Base-by-base conservation (phyloP, 2,329 filamentous ascomycete species). In the Aureobasidium mangrovei region DNA sequence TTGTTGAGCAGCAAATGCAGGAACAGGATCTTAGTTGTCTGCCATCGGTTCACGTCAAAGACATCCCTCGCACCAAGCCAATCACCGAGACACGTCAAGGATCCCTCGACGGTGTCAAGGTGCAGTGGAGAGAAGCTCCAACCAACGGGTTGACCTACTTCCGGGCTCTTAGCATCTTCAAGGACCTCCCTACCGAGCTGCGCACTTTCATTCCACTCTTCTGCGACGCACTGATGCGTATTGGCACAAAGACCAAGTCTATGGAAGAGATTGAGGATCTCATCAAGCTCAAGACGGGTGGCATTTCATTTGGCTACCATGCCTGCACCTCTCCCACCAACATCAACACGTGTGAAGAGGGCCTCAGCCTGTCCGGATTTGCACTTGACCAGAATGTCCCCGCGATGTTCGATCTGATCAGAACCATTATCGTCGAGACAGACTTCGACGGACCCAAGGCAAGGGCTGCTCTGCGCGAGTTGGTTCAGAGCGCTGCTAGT, bases 71-170 rank as follows among this genome's bases (percentile, higher is more conserved):
- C 53, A 74, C 80, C 57, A 88, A 87, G 65, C 86, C 91, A 63
- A 79, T 80, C 53, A 87, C 91, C 59, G 81, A 86, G n/a, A 66
- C 83, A 27, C 73, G 77, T 24, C 74, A 82, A 59, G 76, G 73
- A 38, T 72, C 74, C 8, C 67, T 86, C 7, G 78, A 81, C 40
- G 77, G 79, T 36, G 79, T 85, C 39, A 82, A 85, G 43, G 81
- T 93, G 3, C 88, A 96, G 63, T 96, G 91, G 90, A 84, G 86
- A 48, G 88, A 95, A 69, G 89, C 91, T 6, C 87, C 89, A 2
- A 98, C 93, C 0, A 98, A 98, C 63, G 93, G 93, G 0, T 74
- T 98, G 56, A 97, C 91, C 1, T 98, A 98, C 68, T 95, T 98
- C 74, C 85, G 91, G 56, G 90, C 89, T 3, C 81, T 97, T 67